Evolutionary conservation across 495 filamentous ascomycete genomes (phyloP), one percentile per base, ranked within the genome.

Genomic region (Daldinia decipiens): DNA sequence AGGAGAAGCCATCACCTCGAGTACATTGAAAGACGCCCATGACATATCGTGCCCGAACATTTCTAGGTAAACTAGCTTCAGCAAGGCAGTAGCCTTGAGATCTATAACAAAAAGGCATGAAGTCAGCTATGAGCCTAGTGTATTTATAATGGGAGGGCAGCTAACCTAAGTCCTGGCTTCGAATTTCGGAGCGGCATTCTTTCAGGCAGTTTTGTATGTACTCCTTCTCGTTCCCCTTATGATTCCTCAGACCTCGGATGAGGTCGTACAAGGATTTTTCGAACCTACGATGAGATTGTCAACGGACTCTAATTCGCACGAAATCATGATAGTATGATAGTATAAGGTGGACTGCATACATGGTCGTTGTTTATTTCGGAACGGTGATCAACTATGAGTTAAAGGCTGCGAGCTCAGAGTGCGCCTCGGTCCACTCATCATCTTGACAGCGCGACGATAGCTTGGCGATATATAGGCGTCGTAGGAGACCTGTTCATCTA

Each of bases 1-100:
- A 15, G 90, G 79, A 5, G 92, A 95, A 24, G 94, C 96, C 95
- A 99, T 99, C 79, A 99, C 95, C 80, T 99, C 95, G 34, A 99
- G 89, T 12, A 98, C 95, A 78, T 98, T 92, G 79, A 99, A 99
- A 8, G 93, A 93, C 19, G 96, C 95, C 95, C 95, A 99, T 0
- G 95, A 98, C 95, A 99, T 99, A 80, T 99, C 95, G 75, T 99
- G 92, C 11, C 95, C 95, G 76, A 97, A 93, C 95, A 99, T 99
- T 78, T 99, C 95, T 66, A 99, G 87, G 77, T 99, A 99, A 39
- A 97, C 90, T 62, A 99, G 84, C 81, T 99, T 99, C 73, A 99
- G 81, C 34, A 98, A 84, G 40, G 95, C 96, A 9, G 94, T 98
- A 11, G 95, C 93, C 83, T 99, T 99, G 78, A 97, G 87, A 80